Percentiles rank a stretch among this genome's conserved stretches.
Conservation (phyloP, 148 eudicot species). For the Tetragonia tetragonoides region DNA sequence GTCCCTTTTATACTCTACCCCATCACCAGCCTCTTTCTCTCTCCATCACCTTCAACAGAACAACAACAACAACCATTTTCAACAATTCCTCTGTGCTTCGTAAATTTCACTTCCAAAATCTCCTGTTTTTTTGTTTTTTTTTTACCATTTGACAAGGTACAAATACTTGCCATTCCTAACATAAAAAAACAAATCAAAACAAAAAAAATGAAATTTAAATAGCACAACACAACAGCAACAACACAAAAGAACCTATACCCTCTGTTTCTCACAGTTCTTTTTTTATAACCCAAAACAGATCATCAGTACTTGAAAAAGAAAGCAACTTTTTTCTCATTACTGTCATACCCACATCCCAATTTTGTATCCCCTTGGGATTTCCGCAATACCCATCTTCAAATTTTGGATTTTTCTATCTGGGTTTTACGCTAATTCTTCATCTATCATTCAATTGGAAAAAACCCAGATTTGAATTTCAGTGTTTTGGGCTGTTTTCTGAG, state of each 20-base stretch:
- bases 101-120: conserved; percentile 9
- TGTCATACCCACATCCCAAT: neutral
- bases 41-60: neutral
- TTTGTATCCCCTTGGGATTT: neutral
- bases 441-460: neutral
- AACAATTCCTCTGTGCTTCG: neutral
- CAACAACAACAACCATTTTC: too few relatives aligned
- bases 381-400: neutral
- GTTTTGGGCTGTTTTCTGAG: too few relatives aligned
- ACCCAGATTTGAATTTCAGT: neutral
- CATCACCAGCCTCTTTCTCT: neutral
- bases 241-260: neutral
- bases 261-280: neutral
- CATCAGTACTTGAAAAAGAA: conserved; percentile 5
- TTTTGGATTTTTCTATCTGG: neutral
- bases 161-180: neutral
- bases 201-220: neutral
- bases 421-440: neutral
- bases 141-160: conserved; percentile 8
- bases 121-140: neutral
- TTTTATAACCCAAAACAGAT: neutral
- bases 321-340: neutral
- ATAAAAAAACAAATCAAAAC: neutral
- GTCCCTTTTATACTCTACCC: conserved; percentile 11
- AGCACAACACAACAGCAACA: neutral